Conservation (phyloP, 148 eudicot genomes). For the Arctostaphylos glauca region DNA sequence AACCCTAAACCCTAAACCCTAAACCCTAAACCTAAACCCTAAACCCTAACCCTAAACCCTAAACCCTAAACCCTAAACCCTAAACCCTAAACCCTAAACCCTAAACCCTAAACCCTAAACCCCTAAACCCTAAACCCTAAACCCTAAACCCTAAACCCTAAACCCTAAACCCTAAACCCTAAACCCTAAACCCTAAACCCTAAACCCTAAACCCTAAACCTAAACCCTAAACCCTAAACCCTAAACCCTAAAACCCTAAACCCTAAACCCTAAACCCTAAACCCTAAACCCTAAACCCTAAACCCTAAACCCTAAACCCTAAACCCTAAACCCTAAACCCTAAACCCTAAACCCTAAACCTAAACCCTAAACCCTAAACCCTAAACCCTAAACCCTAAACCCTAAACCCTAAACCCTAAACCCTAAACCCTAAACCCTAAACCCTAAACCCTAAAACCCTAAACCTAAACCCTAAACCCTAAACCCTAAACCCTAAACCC, state of each 20-base stretch:
- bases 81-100: constrained; percentile 16
- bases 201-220: constrained; percentile 16
- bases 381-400: constrained; percentile 20
- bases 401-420: constrained; percentile 22
- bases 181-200: constrained; percentile 23
- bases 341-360: constrained; percentile 13
- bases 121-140: constrained; percentile 24
- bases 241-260: constrained; percentile 10
- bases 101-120: constrained; percentile 23
- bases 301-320: constrained; percentile 27
- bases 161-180: constrained; percentile 24
- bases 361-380: constrained; percentile 16
- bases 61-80: constrained; percentile 11
- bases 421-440: constrained; percentile 22
- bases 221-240: neutral
- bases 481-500: constrained; percentile 16
- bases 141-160: constrained; percentile 24
- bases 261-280: constrained; percentile 24
- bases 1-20: constrained; percentile 22
- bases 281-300: constrained; percentile 20
- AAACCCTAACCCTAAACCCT: constrained; percentile 13
- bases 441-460: constrained; percentile 17
- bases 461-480: constrained; percentile 20
- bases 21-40: constrained; percentile 23
- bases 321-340: constrained; percentile 23